These are phyloP conservation scores for Talaromyces proteolyticus DNA, from an alignment of 495 filamentous ascomycete species.

Conservation along the genomic window DNA sequence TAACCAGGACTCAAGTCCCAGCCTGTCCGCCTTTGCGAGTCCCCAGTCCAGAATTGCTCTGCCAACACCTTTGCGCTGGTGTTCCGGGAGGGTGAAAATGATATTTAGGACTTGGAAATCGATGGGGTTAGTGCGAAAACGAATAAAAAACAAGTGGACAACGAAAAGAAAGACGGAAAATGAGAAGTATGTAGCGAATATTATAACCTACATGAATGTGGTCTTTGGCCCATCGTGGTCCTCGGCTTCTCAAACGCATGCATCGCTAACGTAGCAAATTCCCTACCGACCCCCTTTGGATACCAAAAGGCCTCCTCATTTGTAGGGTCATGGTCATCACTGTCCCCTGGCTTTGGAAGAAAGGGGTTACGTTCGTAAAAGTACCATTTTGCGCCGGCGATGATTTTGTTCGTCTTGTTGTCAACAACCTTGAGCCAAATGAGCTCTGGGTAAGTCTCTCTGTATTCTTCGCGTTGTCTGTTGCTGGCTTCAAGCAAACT, in stretches of 20 bases:
- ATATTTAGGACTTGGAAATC: conserved; percentile 15
- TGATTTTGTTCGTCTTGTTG: conserved; percentile 12
- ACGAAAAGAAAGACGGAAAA: not conserved
- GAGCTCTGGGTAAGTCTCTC: conserved; percentile 1
- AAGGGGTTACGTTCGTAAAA: conserved; percentile 20
- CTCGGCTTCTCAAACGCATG: conserved; percentile 10
- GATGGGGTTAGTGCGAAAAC: not conserved
- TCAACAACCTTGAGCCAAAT: conserved; percentile 18
- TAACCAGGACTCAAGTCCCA: conserved; percentile 20
- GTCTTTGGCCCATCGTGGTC: conserved; percentile 9
- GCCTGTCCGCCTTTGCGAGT: conserved; percentile 18
- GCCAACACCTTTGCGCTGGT: conserved; percentile 17
- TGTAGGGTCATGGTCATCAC: not conserved
- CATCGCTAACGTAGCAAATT: conserved; percentile 11
- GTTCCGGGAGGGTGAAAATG: conserved; percentile 10
- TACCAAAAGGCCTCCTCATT: conserved; percentile 18
- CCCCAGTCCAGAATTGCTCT: conserved; percentile 23
- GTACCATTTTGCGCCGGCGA: conserved; percentile 20
- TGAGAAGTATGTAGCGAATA: no score
- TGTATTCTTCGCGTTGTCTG: conserved; percentile 5
- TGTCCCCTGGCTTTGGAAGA: not conserved
- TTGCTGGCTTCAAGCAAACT: not conserved
- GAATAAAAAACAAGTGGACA: not conserved
- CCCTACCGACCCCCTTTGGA: conserved; percentile 14
- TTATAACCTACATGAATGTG: conserved; percentile 18